Percentiles rank a stretch among this genome's conserved stretches.
Evolutionary conservation across 2,329 filamentous ascomycete species (phyloP).

Genomic region (Epichloe brachyelytri): DNA sequence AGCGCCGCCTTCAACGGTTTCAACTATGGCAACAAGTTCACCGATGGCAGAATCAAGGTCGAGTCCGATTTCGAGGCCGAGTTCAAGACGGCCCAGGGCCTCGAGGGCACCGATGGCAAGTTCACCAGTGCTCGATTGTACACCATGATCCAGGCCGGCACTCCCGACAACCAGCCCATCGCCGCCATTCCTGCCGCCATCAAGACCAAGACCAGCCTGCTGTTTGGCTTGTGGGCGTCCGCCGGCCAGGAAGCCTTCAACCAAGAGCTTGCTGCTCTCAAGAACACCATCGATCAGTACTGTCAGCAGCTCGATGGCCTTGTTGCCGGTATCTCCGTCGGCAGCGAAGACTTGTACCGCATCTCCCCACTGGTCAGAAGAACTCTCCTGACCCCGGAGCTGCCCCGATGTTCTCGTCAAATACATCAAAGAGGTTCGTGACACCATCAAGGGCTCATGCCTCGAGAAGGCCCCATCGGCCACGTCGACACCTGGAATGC

Average conservation of each 20-base stretch:
- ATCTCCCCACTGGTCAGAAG: conserved; percentile 56
- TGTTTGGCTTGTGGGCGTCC: conserved; percentile 77
- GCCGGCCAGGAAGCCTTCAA: conserved; percentile 48
- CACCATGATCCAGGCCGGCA: conserved; percentile 60
- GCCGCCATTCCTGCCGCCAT: conserved; percentile 73
- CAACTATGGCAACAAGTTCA: conserved; percentile 58
- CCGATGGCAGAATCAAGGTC: conserved; percentile 43
- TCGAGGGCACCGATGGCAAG: conserved; percentile 46
- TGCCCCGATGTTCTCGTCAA: conserved; percentile 44
- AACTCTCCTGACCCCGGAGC: conserved; percentile 51
- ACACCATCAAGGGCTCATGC: conserved; percentile 48
- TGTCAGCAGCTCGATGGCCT: conserved; percentile 50
- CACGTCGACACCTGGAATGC: conserved; percentile 87
- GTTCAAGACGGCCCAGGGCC: conserved; percentile 51
- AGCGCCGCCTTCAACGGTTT: conserved; percentile 46
- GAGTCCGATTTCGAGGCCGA: conserved; percentile 56
- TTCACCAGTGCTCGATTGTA: conserved; percentile 64
- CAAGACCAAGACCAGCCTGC: conserved; percentile 60
- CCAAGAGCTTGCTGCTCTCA: conserved; percentile 64
- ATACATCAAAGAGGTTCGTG: conserved; percentile 59
- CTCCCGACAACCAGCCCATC: conserved; percentile 51
- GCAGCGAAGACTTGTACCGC: conserved; percentile 78
- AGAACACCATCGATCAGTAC: conserved; percentile 54
- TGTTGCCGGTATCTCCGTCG: conserved; percentile 73
- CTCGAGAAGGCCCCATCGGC: conserved; percentile 49